phyloP scores from a whole-genome alignment of 1,284 basidiomycete species.

The Ustilago hordei region DNA sequence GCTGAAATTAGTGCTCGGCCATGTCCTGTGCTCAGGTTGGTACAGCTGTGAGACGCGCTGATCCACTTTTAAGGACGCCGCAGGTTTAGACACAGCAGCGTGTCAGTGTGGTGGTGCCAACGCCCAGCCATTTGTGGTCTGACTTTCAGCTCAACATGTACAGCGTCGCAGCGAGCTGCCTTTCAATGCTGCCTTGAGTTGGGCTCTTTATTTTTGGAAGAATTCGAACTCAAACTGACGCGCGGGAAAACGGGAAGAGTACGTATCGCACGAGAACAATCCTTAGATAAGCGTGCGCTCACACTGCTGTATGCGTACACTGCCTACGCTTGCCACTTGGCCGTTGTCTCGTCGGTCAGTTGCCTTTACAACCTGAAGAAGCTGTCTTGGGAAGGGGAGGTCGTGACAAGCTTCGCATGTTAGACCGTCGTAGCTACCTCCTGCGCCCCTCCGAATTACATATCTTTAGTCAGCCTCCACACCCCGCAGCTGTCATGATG shows the following conservation, averaged over 20 bases:
- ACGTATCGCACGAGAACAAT: slow-evolving; percentile 2
- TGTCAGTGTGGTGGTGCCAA: background rate
- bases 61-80: slow-evolving; percentile 6
- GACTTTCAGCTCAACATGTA: slow-evolving; percentile 6
- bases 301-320: background rate
- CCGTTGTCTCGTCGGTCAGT: background rate
- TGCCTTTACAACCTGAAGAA: too few species aligned
- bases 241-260: background rate
- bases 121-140: slow-evolving; percentile 8
- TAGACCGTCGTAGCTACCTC: too few species aligned
- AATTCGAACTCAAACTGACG: background rate
- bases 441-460: background rate
- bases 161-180: background rate
- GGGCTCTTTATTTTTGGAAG: slow-evolving; percentile 18
- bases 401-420: too few species aligned
- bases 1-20: slow-evolving; percentile 18
- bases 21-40: slow-evolving; percentile 1
- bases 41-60: slow-evolving; percentile 1
- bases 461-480: slow-evolving; percentile 15
- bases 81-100: background rate
- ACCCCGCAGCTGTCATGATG: background rate
- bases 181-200: slow-evolving; percentile 6
- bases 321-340: background rate
- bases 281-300: slow-evolving; percentile 3
- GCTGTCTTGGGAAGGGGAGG: too few species aligned